Base-by-base conservation (phyloP, 306 rosid genomes). In the Acacia confusa region DNA sequence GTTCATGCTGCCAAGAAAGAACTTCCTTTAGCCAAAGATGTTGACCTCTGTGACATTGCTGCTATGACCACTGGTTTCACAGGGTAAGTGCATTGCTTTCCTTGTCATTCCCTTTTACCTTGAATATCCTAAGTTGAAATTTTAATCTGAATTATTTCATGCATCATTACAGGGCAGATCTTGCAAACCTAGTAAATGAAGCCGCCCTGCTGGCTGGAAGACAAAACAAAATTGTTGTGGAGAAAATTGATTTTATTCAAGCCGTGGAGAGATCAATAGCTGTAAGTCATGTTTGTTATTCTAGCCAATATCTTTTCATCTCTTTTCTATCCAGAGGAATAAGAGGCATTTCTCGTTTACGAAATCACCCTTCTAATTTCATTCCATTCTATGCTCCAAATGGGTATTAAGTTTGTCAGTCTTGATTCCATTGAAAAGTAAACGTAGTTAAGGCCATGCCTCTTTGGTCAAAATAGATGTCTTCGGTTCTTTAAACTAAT, bases 41-140 rank as follows among this genome's bases (percentile, higher is more conserved):
- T 95, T 61, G 48, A 86, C 70, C 91, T 95, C 72, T 81, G 88
- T 20, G 87, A 85, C 85, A 85, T 95, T 86, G 98, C 99, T 72
- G 85, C 94, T 82, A 93, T 95, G 99, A 95, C 99, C 55, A 95
- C 99, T 69, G 99, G 99, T 60, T 95, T 93, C 83, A 95, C 99
- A 32, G 99, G 99, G 99, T 92, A 95, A 82, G 45, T 74, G 3
- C 44, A 14, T 24, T 82, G 41, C 72, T 81, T 74, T 71, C 60
- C 81, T 34, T 30, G n/a, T 44, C 7, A 4, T 24, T 30, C 70
- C 69, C 70, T 69, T 72, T 77, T 19, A 76, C 38, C 68, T 80
- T 69, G 79, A 80, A 77, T 79, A 19, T 43, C 30, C 45, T 67
- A 32, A 43, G 16, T 43, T 12, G 32, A 76, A 83, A 74, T 76